Percentiles rank a stretch among this genome's conserved stretches.
Conservation (phyloP, 2,329 filamentous ascomycete genomes). For the Fusarium pilosicola region DNA sequence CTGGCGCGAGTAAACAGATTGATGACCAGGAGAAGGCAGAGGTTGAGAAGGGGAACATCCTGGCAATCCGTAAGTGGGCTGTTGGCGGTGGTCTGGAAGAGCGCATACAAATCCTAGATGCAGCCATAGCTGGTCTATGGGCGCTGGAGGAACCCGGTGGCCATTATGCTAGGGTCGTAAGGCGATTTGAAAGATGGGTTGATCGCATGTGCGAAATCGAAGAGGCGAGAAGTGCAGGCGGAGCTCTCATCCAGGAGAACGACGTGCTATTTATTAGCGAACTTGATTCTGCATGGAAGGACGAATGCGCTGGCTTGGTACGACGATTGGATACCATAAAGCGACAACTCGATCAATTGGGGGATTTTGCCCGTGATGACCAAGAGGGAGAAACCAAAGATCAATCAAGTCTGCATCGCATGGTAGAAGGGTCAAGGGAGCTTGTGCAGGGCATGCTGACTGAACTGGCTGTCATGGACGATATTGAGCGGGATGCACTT, state of each 20-base stretch:
- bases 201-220: constrained; percentile 58
- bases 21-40: constrained; percentile 53
- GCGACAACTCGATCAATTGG: constrained; percentile 59
- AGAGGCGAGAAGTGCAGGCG: constrained; percentile 53
- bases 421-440: constrained; percentile 58
- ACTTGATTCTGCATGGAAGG: constrained; percentile 67
- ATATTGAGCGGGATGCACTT: constrained; percentile 68
- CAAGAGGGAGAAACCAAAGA: constrained; percentile 18
- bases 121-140: constrained; percentile 67
- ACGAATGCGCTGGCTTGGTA: constrained; percentile 63
- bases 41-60: constrained; percentile 61
- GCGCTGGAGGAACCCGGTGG: constrained; percentile 64
- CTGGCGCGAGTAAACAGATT: constrained; percentile 48
- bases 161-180: constrained; percentile 64
- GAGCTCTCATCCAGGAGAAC: constrained; percentile 49
- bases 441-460: constrained; percentile 68
- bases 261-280: constrained; percentile 62
- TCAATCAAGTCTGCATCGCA: constrained; percentile 54
- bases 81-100: constrained; percentile 59
- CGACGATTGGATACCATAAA: constrained; percentile 67
- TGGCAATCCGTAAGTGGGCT: constrained; percentile 64
- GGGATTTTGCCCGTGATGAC: constrained; percentile 35
- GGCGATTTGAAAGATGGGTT: constrained; percentile 70
- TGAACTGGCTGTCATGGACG: constrained; percentile 71
- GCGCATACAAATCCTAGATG: constrained; percentile 67